Conservation (phyloP, 2,329 filamentous ascomycete species). For the Alternaria incomplexa region DNA sequence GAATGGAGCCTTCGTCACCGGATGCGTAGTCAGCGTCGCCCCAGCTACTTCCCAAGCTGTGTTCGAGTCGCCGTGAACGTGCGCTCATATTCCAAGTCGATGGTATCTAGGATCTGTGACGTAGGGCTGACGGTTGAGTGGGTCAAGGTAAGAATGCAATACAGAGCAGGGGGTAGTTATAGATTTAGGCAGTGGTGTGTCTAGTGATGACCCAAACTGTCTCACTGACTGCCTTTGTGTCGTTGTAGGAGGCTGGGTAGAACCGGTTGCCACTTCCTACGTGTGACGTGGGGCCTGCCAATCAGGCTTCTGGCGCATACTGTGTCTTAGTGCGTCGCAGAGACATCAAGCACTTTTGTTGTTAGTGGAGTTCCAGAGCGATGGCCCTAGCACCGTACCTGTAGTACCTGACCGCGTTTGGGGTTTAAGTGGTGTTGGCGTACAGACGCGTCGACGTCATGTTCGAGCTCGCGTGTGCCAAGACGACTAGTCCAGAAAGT, state of each 20-base stretch:
- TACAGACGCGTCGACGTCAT: constrained; percentile 19
- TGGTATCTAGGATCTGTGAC: neutral
- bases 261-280: constrained; percentile 27
- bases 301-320: constrained; percentile 24
- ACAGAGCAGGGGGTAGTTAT: neutral
- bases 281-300: constrained; percentile 39
- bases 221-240: constrained; percentile 3
- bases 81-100: constrained; percentile 20
- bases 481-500: constrained; percentile 32
- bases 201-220: neutral
- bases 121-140: neutral
- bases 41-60: constrained; percentile 45
- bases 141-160: neutral
- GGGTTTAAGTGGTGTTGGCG: neutral
- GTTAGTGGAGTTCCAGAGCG: neutral
- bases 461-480: constrained; percentile 17
- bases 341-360: neutral
- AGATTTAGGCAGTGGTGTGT: neutral
- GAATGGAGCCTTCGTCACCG: constrained; percentile 32
- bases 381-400: neutral
- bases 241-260: constrained; percentile 27
- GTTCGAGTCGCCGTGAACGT: constrained; percentile 23
- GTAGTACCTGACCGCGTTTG: neutral
- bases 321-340: constrained; percentile 3
- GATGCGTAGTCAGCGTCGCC: constrained; percentile 38